phyloP scores from a whole-genome alignment of 2,329 filamentous ascomycete genomes.

The Fusarium domesticum region DNA sequence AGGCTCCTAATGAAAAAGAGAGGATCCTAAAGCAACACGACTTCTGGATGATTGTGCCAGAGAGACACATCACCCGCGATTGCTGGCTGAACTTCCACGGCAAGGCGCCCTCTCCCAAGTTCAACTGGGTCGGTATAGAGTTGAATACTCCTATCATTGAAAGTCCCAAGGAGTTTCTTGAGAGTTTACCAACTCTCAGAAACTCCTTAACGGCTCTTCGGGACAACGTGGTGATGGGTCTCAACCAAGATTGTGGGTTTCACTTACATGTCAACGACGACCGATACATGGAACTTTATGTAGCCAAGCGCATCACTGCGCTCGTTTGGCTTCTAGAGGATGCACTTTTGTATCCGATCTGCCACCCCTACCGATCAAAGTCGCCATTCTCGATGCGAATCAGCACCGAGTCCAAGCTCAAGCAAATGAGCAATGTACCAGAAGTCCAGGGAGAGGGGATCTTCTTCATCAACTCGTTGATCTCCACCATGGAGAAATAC shows the following conservation, averaged over 20 bases:
- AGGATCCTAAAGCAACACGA: slow-evolving; percentile 5
- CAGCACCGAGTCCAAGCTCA: slow-evolving; percentile 19
- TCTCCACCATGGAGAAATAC: slow-evolving; percentile 1
- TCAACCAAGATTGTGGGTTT: slow-evolving; percentile 27
- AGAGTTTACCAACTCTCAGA: slow-evolving; percentile 20
- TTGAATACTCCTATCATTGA: slow-evolving; percentile 27
- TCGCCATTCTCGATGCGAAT: slow-evolving; percentile 20
- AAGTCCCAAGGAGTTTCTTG: slow-evolving; percentile 15
- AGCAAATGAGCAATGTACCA: slow-evolving; percentile 3
- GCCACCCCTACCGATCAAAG: slow-evolving; percentile 22
- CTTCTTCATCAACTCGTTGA: slow-evolving; percentile 3
- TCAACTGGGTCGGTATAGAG: slow-evolving; percentile 27
- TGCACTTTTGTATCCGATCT: slow-evolving; percentile 20
- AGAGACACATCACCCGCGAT: slow-evolving; percentile 23
- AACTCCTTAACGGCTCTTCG: slow-evolving; percentile 18
- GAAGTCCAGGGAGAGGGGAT: slow-evolving; percentile 10
- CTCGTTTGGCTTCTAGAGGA: slow-evolving; percentile 25
- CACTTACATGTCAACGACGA: slow-evolving; percentile 28
- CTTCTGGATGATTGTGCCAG: slow-evolving; percentile 23
- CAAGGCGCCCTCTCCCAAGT: slow-evolving; percentile 17
- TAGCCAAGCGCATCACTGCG: slow-evolving; percentile 19
- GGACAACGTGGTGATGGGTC: slow-evolving; percentile 19
- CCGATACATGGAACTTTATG: slow-evolving; percentile 13
- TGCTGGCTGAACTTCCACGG: slow-evolving; percentile 7
- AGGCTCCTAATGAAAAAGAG: neutral